Conservation (phyloP, 1,284 basidiomycete species). For the Pseudozyma sp. region DNA sequence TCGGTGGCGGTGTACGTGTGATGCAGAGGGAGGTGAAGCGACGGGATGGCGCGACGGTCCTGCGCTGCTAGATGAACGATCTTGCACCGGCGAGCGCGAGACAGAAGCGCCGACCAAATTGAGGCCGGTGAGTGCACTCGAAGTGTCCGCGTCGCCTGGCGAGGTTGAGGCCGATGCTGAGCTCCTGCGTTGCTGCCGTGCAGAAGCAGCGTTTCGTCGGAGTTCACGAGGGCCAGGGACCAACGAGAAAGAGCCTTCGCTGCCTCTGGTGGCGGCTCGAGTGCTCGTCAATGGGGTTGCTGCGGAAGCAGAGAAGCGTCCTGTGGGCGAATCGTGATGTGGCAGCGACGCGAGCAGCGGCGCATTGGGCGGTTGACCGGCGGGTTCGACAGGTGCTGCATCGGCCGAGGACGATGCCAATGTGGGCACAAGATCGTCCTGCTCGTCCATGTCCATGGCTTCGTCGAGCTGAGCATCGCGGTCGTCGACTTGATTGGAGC, state of each 20-base stretch:
- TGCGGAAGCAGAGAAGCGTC: constrained; percentile 38
- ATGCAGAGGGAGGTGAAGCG: constrained; percentile 14
- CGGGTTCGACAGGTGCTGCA: not conserved
- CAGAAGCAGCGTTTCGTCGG: constrained; percentile 2
- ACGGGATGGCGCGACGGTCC: constrained; percentile 17
- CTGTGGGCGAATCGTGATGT: constrained; percentile 40
- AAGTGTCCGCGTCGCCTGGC: constrained; percentile 3
- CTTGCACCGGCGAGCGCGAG: constrained; percentile 7
- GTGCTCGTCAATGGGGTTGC: constrained; percentile 13
- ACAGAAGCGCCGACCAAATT: constrained; percentile 9
- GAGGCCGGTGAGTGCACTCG: constrained; percentile 14
- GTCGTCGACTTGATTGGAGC: not conserved
- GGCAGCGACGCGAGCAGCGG: constrained; percentile 34
- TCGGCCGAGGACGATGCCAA: constrained; percentile 12
- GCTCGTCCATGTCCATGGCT: constrained; percentile 49
- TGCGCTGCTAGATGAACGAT: constrained; percentile 14
- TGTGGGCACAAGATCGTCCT: constrained; percentile 16
- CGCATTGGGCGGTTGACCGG: constrained; percentile 33
- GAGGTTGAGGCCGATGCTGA: constrained; percentile 10
- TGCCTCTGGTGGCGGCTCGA: constrained; percentile 4
- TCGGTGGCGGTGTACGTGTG: constrained; percentile 27
- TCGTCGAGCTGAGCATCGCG: constrained; percentile 18
- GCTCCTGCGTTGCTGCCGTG: constrained; percentile 10
- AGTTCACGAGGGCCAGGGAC: constrained; percentile 30
- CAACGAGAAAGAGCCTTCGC: constrained; percentile 8